Base-by-base conservation (phyloP, 495 filamentous ascomycete species). In the Hyaloscypha finlandica region DNA sequence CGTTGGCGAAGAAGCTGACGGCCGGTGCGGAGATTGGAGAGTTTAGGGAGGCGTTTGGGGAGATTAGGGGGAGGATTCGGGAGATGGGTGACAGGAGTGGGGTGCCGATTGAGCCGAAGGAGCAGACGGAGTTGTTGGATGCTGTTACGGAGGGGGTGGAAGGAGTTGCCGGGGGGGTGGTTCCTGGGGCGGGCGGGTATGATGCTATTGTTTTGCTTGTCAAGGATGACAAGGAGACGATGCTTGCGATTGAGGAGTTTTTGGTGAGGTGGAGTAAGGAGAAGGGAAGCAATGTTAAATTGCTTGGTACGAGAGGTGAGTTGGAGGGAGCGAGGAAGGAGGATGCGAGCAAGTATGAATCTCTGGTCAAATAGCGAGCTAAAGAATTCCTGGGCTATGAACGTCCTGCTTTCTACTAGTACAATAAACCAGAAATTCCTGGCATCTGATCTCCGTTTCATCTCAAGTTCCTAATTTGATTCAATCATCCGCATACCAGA, bases 151-250 rank as follows among this genome's bases (percentile, higher is more conserved):
- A 76, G 25, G 35, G 22, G 0, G 76, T 97, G 2, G 84, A 89
- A 0, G 96, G 96, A 16, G 92, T 98, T 8, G 83, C 92, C 63
- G 95, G 92, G 1, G 94, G 93, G 9, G 92, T 98, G 3, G 96
- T 97, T 0, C 95, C 95, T 5, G 95, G 95, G 2, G 95, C 95
- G 8, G 95, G 95, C 32, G 95, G 95, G 3, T 97, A 90, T 74
- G 95, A 99, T 85, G 95, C 95, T 5, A 84, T 97, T 67, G 92
- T 88, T 6, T 72, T 99, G 60, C 75, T 99, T 67, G 83, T 96
- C 48, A 85, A 82, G 68, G 92, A 98, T 74, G 86, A 92, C 65
- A 83, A 82, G 20, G 81, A 84, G 33, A 92, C 92, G 19, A 77
- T 91, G 63, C 71, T 72, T n/a, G 78, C 81, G 60, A 74, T 99